phyloP scores from a whole-genome alignment of 129 eudicot species.

The Logfia minima region DNA sequence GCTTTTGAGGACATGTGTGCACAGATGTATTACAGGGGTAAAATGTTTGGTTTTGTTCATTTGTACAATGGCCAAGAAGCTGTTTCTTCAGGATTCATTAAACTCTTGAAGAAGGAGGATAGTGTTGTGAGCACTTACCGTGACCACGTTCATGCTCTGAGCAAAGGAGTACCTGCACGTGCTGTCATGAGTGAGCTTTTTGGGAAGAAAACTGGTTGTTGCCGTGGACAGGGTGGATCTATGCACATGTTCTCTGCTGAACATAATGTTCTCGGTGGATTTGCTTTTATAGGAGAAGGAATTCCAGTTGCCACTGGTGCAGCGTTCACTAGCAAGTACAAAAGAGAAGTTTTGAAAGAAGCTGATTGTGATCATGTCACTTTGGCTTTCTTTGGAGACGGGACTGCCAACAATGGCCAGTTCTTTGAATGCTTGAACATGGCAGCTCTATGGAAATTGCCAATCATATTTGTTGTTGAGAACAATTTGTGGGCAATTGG shows the following conservation, averaged over 20 bases:
- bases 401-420: constrained; percentile 34
- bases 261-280: constrained; percentile 29
- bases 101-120: constrained; percentile 31
- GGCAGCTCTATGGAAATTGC: constrained; percentile 33
- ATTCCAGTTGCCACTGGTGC: constrained; percentile 35
- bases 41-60: constrained; percentile 36
- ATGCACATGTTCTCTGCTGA: constrained; percentile 36
- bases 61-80: constrained; percentile 35
- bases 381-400: constrained; percentile 31
- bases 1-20: constrained; percentile 35
- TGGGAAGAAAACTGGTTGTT: constrained; percentile 32
- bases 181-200: constrained; percentile 33
- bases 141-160: constrained; percentile 32
- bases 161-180: constrained; percentile 32
- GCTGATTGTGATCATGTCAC: constrained; percentile 35
- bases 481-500: constrained; percentile 35
- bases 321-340: constrained; percentile 29
- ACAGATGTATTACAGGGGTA: constrained; percentile 33
- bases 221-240: constrained; percentile 34
- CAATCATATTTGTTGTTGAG: constrained; percentile 30
- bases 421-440: constrained; percentile 36
- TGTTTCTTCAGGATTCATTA: constrained; percentile 30
- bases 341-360: constrained; percentile 31
- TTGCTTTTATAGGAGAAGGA: constrained; percentile 33
- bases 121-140: constrained; percentile 35